A percentile compares a stretch with the other conserved stretches of the same genome.
phyloP scores from a whole-genome alignment of 495 filamentous ascomycete genomes.

The Margaritispora aquatica region DNA sequence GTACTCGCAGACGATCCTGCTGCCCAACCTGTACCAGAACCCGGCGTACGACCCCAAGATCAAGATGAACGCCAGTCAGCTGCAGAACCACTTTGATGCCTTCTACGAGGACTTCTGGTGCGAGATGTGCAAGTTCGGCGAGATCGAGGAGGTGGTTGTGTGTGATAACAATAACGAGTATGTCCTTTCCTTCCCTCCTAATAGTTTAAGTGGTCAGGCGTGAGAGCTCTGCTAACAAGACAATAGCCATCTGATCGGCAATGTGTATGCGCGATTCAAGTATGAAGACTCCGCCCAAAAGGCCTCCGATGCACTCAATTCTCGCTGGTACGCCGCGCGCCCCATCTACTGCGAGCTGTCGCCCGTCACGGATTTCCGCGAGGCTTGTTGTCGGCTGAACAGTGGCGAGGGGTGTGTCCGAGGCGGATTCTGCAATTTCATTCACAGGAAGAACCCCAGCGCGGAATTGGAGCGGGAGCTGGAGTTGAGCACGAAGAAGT shows the following conservation, averaged over 20 bases:
- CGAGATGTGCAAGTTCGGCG: conserved; percentile 94
- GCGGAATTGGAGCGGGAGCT: conserved; percentile 85
- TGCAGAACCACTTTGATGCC: conserved; percentile 98
- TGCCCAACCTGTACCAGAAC: conserved; percentile 99
- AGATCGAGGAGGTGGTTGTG: conserved; percentile 83
- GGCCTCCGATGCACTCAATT: conserved; percentile 91
- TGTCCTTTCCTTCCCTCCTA: conserved; percentile 14
- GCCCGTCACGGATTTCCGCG: conserved; percentile 96
- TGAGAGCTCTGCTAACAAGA: no score
- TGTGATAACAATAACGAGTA: conserved; percentile 72
- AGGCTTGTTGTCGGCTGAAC: conserved; percentile 95
- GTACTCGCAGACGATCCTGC: conserved; percentile 93
- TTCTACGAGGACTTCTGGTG: conserved; percentile 99
- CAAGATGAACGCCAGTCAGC: conserved; percentile 89
- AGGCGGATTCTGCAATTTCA: conserved; percentile 98
- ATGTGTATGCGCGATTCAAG: conserved; percentile 99
- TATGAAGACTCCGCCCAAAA: conserved; percentile 95
- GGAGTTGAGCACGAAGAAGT: conserved; percentile 87
- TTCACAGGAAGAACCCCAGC: conserved; percentile 90
- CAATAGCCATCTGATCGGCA: conserved; percentile 88
- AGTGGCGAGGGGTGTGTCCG: conserved; percentile 91
- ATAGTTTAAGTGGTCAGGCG: no score
- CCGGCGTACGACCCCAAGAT: conserved; percentile 94
- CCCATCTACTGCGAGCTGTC: conserved; percentile 97
- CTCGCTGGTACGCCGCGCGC: conserved; percentile 92